Conservation (phyloP, 148 eudicot genomes). For the Fagopyrum esculentum region DNA sequence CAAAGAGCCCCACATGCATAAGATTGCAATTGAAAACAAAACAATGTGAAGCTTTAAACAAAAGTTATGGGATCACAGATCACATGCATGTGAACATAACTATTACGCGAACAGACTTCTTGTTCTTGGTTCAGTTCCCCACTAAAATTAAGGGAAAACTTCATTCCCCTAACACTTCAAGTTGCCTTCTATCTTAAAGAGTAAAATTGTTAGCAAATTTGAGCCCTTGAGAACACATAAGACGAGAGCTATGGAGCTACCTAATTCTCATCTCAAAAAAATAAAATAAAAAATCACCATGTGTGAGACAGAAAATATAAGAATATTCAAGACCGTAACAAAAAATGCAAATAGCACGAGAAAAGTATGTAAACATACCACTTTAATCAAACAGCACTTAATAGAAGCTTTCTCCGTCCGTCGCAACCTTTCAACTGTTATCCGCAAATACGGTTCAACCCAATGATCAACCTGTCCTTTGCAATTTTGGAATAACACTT, state of each 20-base stretch:
- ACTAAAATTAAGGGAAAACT: not conserved
- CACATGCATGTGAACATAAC: not conserved
- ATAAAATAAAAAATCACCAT: not conserved
- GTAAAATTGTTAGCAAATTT: not conserved
- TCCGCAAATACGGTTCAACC: slow-evolving; percentile 85
- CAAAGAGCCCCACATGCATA: not conserved
- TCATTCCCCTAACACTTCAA: not conserved
- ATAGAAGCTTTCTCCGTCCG: slow-evolving; percentile 61
- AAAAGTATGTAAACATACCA: slow-evolving; percentile 34
- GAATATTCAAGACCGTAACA: not conserved
- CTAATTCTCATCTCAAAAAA: not conserved
- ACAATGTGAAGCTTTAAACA: not conserved
- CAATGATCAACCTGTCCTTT: slow-evolving; percentile 93
- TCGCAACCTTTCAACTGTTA: slow-evolving; percentile 71
- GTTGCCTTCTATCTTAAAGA: not conserved
- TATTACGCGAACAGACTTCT: not conserved
- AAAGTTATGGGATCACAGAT: not conserved
- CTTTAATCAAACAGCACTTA: slow-evolving; percentile 81
- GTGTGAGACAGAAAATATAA: not conserved
- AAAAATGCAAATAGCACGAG: not conserved
- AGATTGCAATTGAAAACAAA: not conserved
- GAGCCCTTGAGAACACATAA: not conserved
- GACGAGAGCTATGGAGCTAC: not conserved
- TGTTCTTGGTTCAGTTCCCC: not conserved
- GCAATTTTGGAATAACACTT: slow-evolving; percentile 89